Conservation (phyloP, 2,329 filamentous ascomycete genomes). For the Stemphylium lycopersici region DNA sequence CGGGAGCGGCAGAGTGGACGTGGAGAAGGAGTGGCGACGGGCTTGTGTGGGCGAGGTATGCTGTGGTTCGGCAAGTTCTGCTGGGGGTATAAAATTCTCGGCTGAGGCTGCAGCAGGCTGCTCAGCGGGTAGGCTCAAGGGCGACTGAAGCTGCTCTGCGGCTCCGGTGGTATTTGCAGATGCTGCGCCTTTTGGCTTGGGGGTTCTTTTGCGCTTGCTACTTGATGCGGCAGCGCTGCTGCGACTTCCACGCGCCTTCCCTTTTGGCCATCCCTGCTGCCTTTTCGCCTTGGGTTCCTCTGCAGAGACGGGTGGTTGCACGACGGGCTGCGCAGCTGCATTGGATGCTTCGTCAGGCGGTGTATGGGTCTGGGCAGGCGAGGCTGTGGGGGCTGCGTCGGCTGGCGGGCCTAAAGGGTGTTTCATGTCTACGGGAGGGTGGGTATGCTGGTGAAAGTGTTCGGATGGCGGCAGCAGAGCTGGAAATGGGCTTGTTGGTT, state of each 20-base stretch:
- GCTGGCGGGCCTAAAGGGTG: constrained; percentile 18
- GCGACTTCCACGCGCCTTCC: constrained; percentile 52
- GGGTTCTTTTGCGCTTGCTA: constrained; percentile 49
- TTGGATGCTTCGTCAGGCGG: constrained; percentile 45
- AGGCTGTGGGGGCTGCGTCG: constrained; percentile 9
- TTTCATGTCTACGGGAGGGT: constrained; percentile 23
- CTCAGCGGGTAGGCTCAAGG: constrained; percentile 42
- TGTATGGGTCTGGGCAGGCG: constrained; percentile 48
- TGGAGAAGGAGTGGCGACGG: constrained; percentile 43
- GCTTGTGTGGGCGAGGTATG: constrained; percentile 12
- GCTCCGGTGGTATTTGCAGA: constrained; percentile 21
- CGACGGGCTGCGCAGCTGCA: constrained; percentile 16
- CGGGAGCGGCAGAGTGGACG: constrained; percentile 11
- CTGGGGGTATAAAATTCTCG: constrained; percentile 9
- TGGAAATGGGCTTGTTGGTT: constrained; percentile 18
- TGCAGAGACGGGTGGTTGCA: constrained; percentile 15
- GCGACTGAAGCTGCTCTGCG: constrained; percentile 42
- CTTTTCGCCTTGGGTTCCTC: constrained; percentile 45
- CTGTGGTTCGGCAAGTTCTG: constrained; percentile 13
- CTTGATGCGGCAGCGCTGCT: constrained; percentile 36
- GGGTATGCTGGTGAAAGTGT: constrained; percentile 15
- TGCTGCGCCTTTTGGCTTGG: constrained; percentile 39
- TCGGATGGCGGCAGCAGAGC: constrained; percentile 11
- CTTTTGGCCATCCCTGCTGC: constrained; percentile 54
- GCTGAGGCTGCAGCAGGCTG: constrained; percentile 15